These are phyloP conservation scores for Aspergillus sp. DNA, from an alignment of 2,329 filamentous ascomycete genomes.

Conservation along the genomic window DNA sequence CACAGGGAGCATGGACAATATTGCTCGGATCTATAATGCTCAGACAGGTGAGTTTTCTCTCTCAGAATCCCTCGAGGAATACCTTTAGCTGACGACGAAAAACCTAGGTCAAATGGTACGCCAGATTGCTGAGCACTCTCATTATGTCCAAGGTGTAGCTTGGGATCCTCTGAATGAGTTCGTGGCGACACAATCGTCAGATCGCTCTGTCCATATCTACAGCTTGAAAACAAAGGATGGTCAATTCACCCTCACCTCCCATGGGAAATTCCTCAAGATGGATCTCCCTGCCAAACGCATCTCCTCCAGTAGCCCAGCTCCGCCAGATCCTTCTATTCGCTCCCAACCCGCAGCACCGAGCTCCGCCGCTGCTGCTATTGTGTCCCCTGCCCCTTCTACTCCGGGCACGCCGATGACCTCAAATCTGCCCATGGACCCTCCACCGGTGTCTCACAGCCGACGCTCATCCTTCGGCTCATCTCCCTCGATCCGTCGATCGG, in stretches of 20 bases:
- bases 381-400: slow-evolving; percentile 85
- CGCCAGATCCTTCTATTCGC: slow-evolving; percentile 66
- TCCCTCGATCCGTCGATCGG: slow-evolving; percentile 77
- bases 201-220: slow-evolving; percentile 97
- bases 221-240: slow-evolving; percentile 95
- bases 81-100: slow-evolving; percentile 26
- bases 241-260: slow-evolving; percentile 79
- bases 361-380: slow-evolving; percentile 59
- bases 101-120: slow-evolving; percentile 67
- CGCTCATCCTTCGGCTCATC: slow-evolving; percentile 88
- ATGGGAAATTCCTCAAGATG: slow-evolving; percentile 82
- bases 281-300: slow-evolving; percentile 90
- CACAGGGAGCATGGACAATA: slow-evolving; percentile 98
- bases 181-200: slow-evolving; percentile 95
- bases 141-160: slow-evolving; percentile 96
- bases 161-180: slow-evolving; percentile 99
- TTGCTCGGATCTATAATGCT: slow-evolving; percentile 94
- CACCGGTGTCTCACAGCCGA: slow-evolving; percentile 85
- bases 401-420: slow-evolving; percentile 91
- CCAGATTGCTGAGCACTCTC: slow-evolving; percentile 95
- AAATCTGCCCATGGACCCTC: slow-evolving; percentile 93
- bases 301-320: slow-evolving; percentile 88
- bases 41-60: slow-evolving; percentile 67
- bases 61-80: not conserved
- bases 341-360: slow-evolving; percentile 36